A percentile compares a stretch with the other conserved stretches of the same genome.
Evolutionary conservation across 768 basidiomycete genomes (phyloP).

Genomic region (Astraeus odoratus): DNA sequence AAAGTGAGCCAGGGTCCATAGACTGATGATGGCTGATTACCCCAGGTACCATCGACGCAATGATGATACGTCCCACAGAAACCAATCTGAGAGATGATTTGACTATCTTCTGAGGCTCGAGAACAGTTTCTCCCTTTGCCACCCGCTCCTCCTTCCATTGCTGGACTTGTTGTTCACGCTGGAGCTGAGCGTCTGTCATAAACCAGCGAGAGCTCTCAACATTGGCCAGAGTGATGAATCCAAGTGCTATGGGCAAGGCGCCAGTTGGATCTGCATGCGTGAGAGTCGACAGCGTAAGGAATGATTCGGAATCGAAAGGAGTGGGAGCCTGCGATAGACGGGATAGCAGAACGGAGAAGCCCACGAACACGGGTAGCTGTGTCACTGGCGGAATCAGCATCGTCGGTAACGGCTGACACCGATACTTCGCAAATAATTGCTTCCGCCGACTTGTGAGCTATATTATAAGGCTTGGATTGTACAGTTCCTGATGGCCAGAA

Average conservation of each 20-base stretch:
- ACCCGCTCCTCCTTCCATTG: conserved; percentile 39
- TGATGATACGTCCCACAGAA: conserved; percentile 59
- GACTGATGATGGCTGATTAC: conserved; percentile 33
- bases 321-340: conserved; percentile 50
- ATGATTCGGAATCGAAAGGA: conserved; percentile 71
- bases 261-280: conserved; percentile 66
- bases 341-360: conserved; percentile 52
- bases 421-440: conserved; percentile 53
- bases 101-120: conserved; percentile 43
- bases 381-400: conserved; percentile 54
- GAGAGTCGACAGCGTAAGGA: conserved; percentile 65
- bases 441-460: conserved; percentile 51
- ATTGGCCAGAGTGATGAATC: conserved; percentile 70
- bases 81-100: conserved; percentile 49
- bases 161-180: conserved; percentile 42
- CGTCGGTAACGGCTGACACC: conserved; percentile 50
- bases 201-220: conserved; percentile 76
- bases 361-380: conserved; percentile 69
- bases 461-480: conserved; percentile 3
- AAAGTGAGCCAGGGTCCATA: conserved; percentile 4
- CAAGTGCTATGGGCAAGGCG: conserved; percentile 62
- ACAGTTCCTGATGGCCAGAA: not conserved
- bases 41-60: conserved; percentile 65
- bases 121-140: conserved; percentile 37
- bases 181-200: conserved; percentile 49